These are phyloP conservation scores for Musa acuminata DNA, from an alignment of 176 grass and related monocot species.

Conservation along the genomic window DNA sequence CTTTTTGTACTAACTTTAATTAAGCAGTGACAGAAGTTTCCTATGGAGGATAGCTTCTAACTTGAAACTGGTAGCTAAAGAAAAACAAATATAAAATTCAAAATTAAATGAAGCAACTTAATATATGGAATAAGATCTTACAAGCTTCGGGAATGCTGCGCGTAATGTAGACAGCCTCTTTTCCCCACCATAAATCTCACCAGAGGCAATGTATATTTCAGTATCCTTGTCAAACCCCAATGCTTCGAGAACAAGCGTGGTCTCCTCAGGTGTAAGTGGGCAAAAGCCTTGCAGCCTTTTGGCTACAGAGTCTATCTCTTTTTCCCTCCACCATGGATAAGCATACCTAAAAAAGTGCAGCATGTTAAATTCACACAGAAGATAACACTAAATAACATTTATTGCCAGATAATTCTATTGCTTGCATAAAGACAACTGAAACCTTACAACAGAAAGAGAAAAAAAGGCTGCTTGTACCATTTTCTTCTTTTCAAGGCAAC, in stretches of 20 bases:
- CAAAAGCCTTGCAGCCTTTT: slow-evolving; percentile 85
- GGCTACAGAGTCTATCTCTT: slow-evolving; percentile 68
- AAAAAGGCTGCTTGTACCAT: no score
- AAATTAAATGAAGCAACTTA: neutral
- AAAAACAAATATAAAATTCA: neutral
- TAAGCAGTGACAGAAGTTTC: neutral
- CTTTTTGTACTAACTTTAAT: neutral
- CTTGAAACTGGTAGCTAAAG: neutral
- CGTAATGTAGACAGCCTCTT: slow-evolving; percentile 54
- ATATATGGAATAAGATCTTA: slow-evolving; percentile 22
- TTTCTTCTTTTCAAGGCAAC: no score
- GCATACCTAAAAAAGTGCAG: slow-evolving; percentile 51
- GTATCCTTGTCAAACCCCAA: slow-evolving; percentile 61
- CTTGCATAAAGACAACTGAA: neutral
- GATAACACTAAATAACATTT: neutral
- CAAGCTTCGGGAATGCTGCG: slow-evolving; percentile 64
- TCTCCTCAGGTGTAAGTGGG: slow-evolving; percentile 87
- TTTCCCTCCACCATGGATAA: slow-evolving; percentile 99
- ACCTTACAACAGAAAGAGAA: no score
- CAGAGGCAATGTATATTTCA: slow-evolving; percentile 70
- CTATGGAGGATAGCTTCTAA: neutral
- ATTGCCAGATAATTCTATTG: neutral
- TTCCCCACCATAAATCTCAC: slow-evolving; percentile 81
- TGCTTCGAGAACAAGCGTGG: slow-evolving; percentile 63
- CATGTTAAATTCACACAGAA: slow-evolving; percentile 10